Evolutionary conservation across 2,329 filamentous ascomycete species (phyloP).

Genomic region (Zymoseptoria passerinii): DNA sequence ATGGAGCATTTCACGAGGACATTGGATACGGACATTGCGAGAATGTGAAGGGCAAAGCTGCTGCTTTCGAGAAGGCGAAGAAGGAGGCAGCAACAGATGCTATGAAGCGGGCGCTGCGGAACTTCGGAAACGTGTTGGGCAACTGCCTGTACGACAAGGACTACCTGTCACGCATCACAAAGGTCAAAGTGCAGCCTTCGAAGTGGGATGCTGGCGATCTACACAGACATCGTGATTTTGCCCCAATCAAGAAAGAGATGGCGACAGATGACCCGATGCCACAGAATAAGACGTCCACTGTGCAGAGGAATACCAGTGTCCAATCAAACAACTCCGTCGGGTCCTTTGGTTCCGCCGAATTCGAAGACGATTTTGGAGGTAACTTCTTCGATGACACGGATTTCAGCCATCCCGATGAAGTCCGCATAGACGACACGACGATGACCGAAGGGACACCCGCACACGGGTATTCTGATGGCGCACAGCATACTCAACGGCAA

Average conservation of each 20-base stretch:
- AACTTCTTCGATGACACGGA: constrained; percentile 50
- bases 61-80: constrained; percentile 96
- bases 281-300: constrained; percentile 8
- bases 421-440: constrained; percentile 45
- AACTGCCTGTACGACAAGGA: constrained; percentile 98
- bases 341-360: constrained; percentile 32
- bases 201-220: constrained; percentile 73
- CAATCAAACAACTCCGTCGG: constrained; percentile 28
- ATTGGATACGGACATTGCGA: constrained; percentile 95
- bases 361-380: constrained; percentile 50
- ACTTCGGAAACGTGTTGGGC: constrained; percentile 92
- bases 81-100: constrained; percentile 96
- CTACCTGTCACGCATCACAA: constrained; percentile 82
- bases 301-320: constrained; percentile 24
- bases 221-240: constrained; percentile 71
- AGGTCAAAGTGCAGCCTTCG: constrained; percentile 69
- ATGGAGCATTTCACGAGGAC: constrained; percentile 97
- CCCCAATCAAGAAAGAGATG: constrained; percentile 49
- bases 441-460: constrained; percentile 7
- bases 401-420: constrained; percentile 62
- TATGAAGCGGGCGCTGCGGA: constrained; percentile 78
- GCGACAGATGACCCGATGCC: constrained; percentile 8
- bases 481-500: constrained; percentile 17
- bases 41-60: constrained; percentile 89
- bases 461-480: constrained; percentile 2